These are phyloP conservation scores for Lactifluus piperatus DNA, from an alignment of 768 basidiomycete genomes.

Conservation along the genomic window DNA sequence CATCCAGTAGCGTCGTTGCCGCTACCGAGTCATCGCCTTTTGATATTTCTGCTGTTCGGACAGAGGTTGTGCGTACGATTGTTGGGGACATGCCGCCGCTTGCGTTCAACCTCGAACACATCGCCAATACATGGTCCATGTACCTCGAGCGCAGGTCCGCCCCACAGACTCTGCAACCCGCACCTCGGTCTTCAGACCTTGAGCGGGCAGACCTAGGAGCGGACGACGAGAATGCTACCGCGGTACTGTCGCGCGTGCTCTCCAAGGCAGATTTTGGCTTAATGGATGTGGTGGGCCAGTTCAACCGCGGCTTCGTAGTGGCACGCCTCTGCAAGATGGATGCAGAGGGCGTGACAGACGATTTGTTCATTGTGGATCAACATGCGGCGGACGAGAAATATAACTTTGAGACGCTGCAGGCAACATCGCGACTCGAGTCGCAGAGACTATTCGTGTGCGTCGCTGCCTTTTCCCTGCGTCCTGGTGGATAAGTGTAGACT, in stretches of 20 bases:
- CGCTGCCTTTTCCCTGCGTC: not conserved
- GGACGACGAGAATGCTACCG: conserved; percentile 48
- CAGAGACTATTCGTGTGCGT: conserved; percentile 76
- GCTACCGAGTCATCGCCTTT: not conserved
- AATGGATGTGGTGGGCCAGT: conserved; percentile 90
- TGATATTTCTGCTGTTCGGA: not conserved
- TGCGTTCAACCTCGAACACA: conserved; percentile 7
- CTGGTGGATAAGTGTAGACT: not conserved
- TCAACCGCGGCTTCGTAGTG: conserved; percentile 93
- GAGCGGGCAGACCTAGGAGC: conserved; percentile 27
- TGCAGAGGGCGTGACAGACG: conserved; percentile 39
- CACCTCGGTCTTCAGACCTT: not conserved
- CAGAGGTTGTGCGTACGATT: conserved; percentile 17
- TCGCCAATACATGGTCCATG: not conserved
- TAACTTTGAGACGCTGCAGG: conserved; percentile 92
- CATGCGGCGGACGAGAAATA: conserved; percentile 98
- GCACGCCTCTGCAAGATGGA: conserved; percentile 46
- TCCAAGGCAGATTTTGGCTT: conserved; percentile 73
- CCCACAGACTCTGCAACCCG: not conserved
- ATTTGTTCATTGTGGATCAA: conserved; percentile 94
- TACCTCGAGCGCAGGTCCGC: not conserved
- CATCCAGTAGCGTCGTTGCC: not conserved
- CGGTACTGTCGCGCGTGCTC: conserved; percentile 75
- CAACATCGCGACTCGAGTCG: conserved; percentile 81
- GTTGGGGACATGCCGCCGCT: not conserved